Evolutionary conservation across 2,329 filamentous ascomycete genomes (phyloP), one percentile per base, ranked within the genome.

Genomic region (Huntiella abstrusa): DNA sequence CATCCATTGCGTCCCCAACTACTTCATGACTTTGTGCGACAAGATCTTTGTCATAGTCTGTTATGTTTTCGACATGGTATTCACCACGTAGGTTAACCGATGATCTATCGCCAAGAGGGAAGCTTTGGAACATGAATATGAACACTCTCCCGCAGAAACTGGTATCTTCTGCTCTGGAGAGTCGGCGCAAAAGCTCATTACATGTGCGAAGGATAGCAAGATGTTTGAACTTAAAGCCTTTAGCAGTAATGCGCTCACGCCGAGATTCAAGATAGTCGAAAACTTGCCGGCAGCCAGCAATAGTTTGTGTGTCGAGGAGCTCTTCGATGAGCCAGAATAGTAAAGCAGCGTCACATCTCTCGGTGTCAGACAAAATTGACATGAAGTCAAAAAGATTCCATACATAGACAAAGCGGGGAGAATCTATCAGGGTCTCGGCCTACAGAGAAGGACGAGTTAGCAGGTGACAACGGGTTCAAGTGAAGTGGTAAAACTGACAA

Each of bases 121-220:
- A 96, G 60, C 86, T 93, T 60, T 98, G 91, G 61, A 96, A 98
- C 58, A 98, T 75, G 61, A 95, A 99, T 52, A 98, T 95, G 61
- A 96, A 96, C 19, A 99, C 91, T 35, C 91, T 75, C 12, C 91
- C 91, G 57, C 91, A 98, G 59, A 99, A 98, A 1, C 92, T 86
- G 0, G 91, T 92, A 60, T 98, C 91, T 59, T 96, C 87, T 3
- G 91, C 88, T 48, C 91, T 76, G n/a, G 91, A 96, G 2, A 98
- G 70, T 40, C 91, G 75, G 33, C 88, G 78, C n/a, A 98, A 68
- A 12, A 98, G 69, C 62, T 96, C 91, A 60, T 96, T 98, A 63
- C 91, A 98, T 50, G 82, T 83, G 56, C 91, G 74, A n/a, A 98
- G 66, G 53, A 96, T 91, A 48, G 93, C 77, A 37, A 96, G 65